Base-by-base conservation (phyloP, 495 filamentous ascomycete genomes). In the Endocarpon pusillum region DNA sequence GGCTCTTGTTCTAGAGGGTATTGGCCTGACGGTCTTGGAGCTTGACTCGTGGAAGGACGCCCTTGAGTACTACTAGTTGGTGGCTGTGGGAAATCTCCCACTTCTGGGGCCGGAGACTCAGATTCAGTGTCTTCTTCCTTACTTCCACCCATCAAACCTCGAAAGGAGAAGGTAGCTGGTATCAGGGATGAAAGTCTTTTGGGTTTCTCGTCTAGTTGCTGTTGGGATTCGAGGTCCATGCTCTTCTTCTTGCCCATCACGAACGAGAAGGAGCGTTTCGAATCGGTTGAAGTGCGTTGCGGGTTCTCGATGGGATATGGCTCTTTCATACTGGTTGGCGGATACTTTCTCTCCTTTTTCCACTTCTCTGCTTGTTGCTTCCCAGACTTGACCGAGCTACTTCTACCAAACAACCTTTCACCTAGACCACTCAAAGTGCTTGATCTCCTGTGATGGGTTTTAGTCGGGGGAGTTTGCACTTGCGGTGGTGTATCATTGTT, bases 361-460 rank as follows among this genome's bases (percentile, higher is more conserved):
- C 53, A 40, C 8, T 44, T 51, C 37, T 58, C 35, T 4, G 48
- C 42, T 33, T 49, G 53, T 2, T 44, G 25, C 35, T 68, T 64
- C 22, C 66, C 67, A 12, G 78, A 74, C 49, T 91, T 83, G 23
- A 91, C 62, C 4, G 80, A 87, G 11, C 73, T 74, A 36, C 75
- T 78, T 23, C 85, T 73, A 37, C 79, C 72, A 52, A 93, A 80
- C 10, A 91, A 55, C 51, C 77, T 81, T 44, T 78, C 78, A 19
- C 73, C 61, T 37, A 86, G 70, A 37, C 81, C 76, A 22, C 81
- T 77, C 44, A 94, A 73, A 3, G 86, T 94, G 53, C 75, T 93
- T 1, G 86, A 92, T 41, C 86, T 67, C 55, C 83, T 86, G 60
- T 94, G 86, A n/a, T n/a, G n/a, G n/a, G 77, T 73, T 54, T 78